These are phyloP conservation scores for Diaporthe capsici DNA, from an alignment of 2,329 filamentous ascomycete species.

Conservation along the genomic window DNA sequence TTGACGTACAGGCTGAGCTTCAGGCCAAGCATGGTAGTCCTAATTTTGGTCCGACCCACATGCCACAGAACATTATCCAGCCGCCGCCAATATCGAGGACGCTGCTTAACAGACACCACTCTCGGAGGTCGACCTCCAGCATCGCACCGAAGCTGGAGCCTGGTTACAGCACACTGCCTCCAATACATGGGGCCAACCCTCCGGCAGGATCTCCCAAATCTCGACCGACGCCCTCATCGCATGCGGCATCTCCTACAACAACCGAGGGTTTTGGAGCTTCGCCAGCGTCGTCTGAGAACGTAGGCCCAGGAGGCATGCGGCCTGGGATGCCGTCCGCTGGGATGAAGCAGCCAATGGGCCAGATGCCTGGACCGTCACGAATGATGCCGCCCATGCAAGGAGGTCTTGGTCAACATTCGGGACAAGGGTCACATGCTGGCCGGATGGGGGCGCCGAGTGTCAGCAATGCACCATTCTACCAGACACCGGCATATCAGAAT, in stretches of 20 bases:
- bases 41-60: conserved; percentile 78
- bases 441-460: conserved; percentile 51
- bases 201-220: conserved; percentile 77
- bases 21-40: conserved; percentile 93
- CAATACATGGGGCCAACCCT: conserved; percentile 60
- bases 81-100: conserved; percentile 84
- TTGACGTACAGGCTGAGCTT: conserved; percentile 97
- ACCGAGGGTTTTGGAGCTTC: conserved; percentile 60
- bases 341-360: conserved; percentile 58
- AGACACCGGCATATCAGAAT: conserved; percentile 86
- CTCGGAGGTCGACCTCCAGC: conserved; percentile 78
- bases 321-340: conserved; percentile 54
- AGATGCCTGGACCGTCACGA: conserved; percentile 51
- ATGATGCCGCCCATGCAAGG: conserved; percentile 48
- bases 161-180: conserved; percentile 60
- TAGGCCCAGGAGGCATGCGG: conserved; percentile 57
- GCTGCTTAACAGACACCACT: conserved; percentile 84
- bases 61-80: conserved; percentile 78
- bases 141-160: conserved; percentile 82
- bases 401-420: conserved; percentile 36
- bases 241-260: conserved; percentile 71
- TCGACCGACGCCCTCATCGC: conserved; percentile 86
- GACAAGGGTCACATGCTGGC: conserved; percentile 46
- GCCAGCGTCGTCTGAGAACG: conserved; percentile 61
- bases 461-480: conserved; percentile 75